A percentile compares a stretch with the other conserved stretches of the same genome.
Conservation (phyloP, 2,329 filamentous ascomycete genomes). For the Eutypa lata region DNA sequence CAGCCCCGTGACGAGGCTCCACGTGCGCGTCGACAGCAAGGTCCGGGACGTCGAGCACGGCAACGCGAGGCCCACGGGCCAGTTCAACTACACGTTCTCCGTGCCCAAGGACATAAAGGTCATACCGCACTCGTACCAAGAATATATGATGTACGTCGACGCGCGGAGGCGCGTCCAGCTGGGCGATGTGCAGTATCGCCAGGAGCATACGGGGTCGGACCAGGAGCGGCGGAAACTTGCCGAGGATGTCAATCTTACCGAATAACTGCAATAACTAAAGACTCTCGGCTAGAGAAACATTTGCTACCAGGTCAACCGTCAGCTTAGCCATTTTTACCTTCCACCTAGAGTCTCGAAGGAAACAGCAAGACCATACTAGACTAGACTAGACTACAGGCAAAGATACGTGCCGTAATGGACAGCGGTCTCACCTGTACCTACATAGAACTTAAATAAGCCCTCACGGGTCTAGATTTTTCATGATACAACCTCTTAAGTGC, state of each 20-base stretch:
- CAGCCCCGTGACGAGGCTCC: constrained; percentile 48
- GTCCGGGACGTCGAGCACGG: constrained; percentile 65
- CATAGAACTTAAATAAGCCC: no score
- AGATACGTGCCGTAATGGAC: no score
- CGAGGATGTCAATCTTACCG: constrained; percentile 19
- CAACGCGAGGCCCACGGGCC: constrained; percentile 63
- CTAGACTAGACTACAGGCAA: no score
- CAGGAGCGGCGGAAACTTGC: constrained; percentile 7
- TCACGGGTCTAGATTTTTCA: no score
- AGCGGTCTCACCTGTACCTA: no score
- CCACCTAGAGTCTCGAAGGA: no score
- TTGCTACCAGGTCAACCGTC: no score
- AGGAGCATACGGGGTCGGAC: constrained; percentile 13
- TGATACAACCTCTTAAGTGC: no score
- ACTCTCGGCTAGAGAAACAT: no score
- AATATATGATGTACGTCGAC: constrained; percentile 43
- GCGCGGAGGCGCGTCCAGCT: constrained; percentile 36
- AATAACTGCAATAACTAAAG: no score
- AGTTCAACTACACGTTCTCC: constrained; percentile 67
- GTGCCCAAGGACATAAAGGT: constrained; percentile 36
- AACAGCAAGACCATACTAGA: no score
- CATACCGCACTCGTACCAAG: constrained; percentile 36
- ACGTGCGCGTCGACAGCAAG: constrained; percentile 69
- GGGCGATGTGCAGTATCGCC: constrained; percentile 26
- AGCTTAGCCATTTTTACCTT: no score